Evolutionary conservation across 2,329 filamentous ascomycete genomes (phyloP).

Genomic region (Helotiales sp.): DNA sequence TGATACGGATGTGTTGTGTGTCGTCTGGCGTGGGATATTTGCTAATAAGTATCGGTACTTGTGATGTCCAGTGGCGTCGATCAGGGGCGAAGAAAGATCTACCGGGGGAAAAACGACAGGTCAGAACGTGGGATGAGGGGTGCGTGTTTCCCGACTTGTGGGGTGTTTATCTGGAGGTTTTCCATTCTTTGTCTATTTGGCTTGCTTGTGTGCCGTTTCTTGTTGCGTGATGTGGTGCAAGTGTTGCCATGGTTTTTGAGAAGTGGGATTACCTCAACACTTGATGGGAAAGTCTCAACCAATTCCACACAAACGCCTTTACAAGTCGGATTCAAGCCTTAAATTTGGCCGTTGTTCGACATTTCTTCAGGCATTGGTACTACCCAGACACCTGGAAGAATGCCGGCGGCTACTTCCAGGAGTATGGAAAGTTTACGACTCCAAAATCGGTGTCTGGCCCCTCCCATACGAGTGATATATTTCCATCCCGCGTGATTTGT

Average conservation of each 20-base stretch:
- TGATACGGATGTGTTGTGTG: not conserved
- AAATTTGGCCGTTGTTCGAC: too few species aligned
- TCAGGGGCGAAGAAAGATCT: not conserved
- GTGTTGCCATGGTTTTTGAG: not conserved
- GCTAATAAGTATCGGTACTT: constrained; percentile 5
- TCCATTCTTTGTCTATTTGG: not conserved
- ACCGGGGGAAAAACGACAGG: not conserved
- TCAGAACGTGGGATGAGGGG: constrained; percentile 1
- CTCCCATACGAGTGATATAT: too few species aligned
- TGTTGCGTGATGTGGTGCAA: not conserved
- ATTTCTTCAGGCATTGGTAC: too few species aligned
- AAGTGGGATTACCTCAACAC: not conserved
- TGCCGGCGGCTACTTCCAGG: too few species aligned
- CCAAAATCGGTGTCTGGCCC: too few species aligned
- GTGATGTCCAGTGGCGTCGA: not conserved
- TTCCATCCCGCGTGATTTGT: too few species aligned
- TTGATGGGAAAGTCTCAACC: too few species aligned
- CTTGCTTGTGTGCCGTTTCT: not conserved
- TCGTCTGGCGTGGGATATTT: constrained; percentile 9
- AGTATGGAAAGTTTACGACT: too few species aligned
- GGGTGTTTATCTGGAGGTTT: not conserved
- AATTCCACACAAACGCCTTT: not conserved
- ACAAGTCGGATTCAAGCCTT: too few species aligned
- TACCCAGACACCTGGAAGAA: too few species aligned
- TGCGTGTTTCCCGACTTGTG: not conserved